Conservation (phyloP, 1,284 basidiomycete species). For the Chiua sp. region DNA sequence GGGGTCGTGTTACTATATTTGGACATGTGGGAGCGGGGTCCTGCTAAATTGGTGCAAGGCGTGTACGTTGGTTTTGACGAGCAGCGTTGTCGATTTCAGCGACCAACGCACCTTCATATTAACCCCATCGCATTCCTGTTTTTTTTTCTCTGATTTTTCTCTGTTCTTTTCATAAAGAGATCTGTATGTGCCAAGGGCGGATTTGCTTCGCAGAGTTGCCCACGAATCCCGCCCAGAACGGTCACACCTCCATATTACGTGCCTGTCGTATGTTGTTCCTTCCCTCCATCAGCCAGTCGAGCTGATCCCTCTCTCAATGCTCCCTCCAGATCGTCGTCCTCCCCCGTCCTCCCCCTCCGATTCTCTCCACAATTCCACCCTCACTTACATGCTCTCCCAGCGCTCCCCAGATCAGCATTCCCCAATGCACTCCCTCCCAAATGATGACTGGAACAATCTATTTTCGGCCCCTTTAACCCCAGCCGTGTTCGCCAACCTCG, state of each 20-base stretch:
- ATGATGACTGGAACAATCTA: slow-evolving; percentile 58
- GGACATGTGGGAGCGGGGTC: slow-evolving; percentile 19
- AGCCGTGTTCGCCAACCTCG: slow-evolving; percentile 60
- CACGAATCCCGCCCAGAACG: slow-evolving; percentile 8
- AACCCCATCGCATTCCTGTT: not conserved
- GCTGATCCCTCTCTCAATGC: slow-evolving; percentile 1
- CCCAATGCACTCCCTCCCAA: slow-evolving; percentile 38
- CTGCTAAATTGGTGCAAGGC: slow-evolving; percentile 1
- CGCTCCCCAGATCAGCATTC: slow-evolving; percentile 24
- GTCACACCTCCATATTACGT: not conserved
- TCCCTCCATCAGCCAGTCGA: not conserved
- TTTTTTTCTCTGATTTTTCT: not conserved
- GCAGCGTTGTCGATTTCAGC: not conserved
- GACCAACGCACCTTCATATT: slow-evolving; percentile 11
- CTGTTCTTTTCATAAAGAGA: slow-evolving; percentile 17
- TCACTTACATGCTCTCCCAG: slow-evolving; percentile 21
- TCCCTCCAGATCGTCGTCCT: slow-evolving; percentile 4
- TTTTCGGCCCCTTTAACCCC: slow-evolving; percentile 65
- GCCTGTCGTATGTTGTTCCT: slow-evolving; percentile 14
- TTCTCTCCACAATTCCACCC: not conserved
- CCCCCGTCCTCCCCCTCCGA: not conserved
- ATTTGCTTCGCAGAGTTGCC: slow-evolving; percentile 1
- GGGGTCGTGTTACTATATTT: slow-evolving; percentile 21
- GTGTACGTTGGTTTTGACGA: not conserved
- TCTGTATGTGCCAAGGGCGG: slow-evolving; percentile 2